These are phyloP conservation scores for Globisporangium spiculum DNA, from an alignment of 352 stramenopile genomes.

Conservation along the genomic window DNA sequence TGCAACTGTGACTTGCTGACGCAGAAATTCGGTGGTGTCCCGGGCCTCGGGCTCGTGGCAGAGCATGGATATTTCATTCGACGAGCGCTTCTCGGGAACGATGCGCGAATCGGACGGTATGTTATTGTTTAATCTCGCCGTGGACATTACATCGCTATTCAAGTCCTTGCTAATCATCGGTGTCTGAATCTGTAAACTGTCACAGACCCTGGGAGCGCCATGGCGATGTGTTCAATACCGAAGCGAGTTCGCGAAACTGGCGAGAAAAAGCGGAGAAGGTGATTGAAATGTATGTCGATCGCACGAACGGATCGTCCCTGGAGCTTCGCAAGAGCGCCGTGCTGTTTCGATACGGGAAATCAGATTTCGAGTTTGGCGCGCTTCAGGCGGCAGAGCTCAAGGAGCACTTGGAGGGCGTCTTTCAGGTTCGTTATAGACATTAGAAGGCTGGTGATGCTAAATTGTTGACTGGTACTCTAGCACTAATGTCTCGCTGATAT, in stretches of 20 bases:
- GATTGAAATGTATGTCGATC: slow-evolving; percentile 97
- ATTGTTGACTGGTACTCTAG: neutral
- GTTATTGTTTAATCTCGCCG: neutral
- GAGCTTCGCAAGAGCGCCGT: slow-evolving; percentile 97
- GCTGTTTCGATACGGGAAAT: slow-evolving; percentile 98
- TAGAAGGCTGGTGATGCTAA: neutral
- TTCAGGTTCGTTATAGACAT: slow-evolving; percentile 35
- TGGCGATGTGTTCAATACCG: slow-evolving; percentile 55
- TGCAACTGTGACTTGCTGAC: slow-evolving; percentile 95
- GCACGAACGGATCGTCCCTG: slow-evolving; percentile 98
- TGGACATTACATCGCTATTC: no score
- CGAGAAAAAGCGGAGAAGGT: slow-evolving; percentile 93
- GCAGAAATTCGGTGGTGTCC: slow-evolving; percentile 92
- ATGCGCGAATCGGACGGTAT: slow-evolving; percentile 59
- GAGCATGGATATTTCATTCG: slow-evolving; percentile 98
- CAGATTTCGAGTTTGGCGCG: slow-evolving; percentile 97
- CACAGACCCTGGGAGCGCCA: slow-evolving; percentile 59
- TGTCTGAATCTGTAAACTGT: neutral
- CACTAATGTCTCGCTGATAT: neutral
- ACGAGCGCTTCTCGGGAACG: slow-evolving; percentile 53
- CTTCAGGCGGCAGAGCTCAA: slow-evolving; percentile 97
- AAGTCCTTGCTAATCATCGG: no score
- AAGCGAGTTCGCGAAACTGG: slow-evolving; percentile 83
- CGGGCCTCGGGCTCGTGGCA: slow-evolving; percentile 95
- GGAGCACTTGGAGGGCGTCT: slow-evolving; percentile 94